phyloP scores from a whole-genome alignment of 2,329 filamentous ascomycete genomes.

The Colletotrichum tropicicola region DNA sequence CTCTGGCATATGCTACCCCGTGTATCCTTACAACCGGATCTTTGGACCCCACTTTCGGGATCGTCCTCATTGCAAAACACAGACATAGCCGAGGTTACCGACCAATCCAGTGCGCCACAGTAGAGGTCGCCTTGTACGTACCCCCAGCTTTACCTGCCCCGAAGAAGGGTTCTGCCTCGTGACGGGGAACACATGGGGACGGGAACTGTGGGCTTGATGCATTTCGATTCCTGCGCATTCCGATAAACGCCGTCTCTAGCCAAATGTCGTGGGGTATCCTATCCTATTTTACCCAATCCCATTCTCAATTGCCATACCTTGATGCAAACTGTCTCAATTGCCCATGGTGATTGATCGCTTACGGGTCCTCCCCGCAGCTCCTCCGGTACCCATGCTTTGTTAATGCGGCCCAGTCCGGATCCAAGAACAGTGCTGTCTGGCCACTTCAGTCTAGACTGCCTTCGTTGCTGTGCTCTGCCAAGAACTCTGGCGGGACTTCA shows the following conservation, averaged over 20 bases:
- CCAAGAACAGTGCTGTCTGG: background rate
- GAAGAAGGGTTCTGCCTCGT: background rate
- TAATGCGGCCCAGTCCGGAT: background rate
- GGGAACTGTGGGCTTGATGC: background rate
- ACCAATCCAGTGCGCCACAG: constrained; percentile 25
- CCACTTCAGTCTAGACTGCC: constrained; percentile 9
- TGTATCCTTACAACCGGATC: constrained; percentile 26
- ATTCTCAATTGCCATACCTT: background rate
- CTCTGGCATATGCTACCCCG: constrained; percentile 14
- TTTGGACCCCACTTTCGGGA: constrained; percentile 32
- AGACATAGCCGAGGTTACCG: constrained; percentile 33
- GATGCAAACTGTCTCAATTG: background rate
- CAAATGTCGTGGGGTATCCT: constrained; percentile 23
- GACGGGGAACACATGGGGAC: constrained; percentile 6
- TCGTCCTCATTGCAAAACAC: constrained; percentile 24
- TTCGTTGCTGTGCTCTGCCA: constrained; percentile 51
- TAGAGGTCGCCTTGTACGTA: background rate
- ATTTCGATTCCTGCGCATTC: background rate
- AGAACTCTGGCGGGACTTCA: constrained; percentile 61
- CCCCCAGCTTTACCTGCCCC: background rate
- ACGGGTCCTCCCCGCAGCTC: background rate
- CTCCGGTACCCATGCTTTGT: background rate
- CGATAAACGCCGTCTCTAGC: constrained; percentile 7
- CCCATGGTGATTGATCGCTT: background rate
- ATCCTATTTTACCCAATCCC: background rate